Percentiles rank a stretch among this genome's conserved stretches.
phyloP scores from a whole-genome alignment of 139 green algal genomes.

The Zygnema cylindricum region DNA sequence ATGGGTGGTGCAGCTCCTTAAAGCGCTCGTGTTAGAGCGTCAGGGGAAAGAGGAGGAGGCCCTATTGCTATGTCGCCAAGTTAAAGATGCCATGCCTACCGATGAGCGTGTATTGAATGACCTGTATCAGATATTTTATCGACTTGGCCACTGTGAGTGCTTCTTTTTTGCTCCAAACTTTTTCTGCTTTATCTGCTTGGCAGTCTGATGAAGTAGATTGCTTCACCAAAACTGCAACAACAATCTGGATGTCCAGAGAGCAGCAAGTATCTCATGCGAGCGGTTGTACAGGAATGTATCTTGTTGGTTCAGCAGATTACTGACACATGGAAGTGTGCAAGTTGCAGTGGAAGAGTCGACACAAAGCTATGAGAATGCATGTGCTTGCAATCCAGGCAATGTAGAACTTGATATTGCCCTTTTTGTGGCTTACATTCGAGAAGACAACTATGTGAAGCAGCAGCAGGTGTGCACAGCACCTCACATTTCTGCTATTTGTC shows the following conservation, averaged over 20 bases:
- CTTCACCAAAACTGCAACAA: too few species aligned
- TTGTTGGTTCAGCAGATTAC: too few species aligned
- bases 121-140: conserved; percentile 7
- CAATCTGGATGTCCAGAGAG: too few species aligned
- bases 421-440: conserved; percentile 40
- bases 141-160: conserved; percentile 24
- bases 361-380: conserved; percentile 31
- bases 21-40: conserved; percentile 49
- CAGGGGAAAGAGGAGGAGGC: conserved; percentile 39
- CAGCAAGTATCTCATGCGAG: too few species aligned
- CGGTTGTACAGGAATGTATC: too few species aligned
- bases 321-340: too few species aligned
- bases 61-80: conserved; percentile 12
- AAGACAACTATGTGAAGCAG: conserved; percentile 53
- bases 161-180: too few species aligned
- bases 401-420: conserved; percentile 35
- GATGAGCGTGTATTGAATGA: conserved; percentile 33
- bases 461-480: conserved; percentile 36
- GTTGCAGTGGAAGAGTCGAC: conserved; percentile 46
- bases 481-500: too few species aligned
- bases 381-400: conserved; percentile 23
- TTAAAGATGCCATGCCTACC: conserved; percentile 22
- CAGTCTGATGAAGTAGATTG: too few species aligned
- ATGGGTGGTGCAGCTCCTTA: conserved; percentile 33
- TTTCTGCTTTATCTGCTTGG: too few species aligned